A percentile compares a stretch with the other conserved stretches of the same genome.
Evolutionary conservation across 495 filamentous ascomycete genomes (phyloP).

Genomic region (Talaromyces liani): DNA sequence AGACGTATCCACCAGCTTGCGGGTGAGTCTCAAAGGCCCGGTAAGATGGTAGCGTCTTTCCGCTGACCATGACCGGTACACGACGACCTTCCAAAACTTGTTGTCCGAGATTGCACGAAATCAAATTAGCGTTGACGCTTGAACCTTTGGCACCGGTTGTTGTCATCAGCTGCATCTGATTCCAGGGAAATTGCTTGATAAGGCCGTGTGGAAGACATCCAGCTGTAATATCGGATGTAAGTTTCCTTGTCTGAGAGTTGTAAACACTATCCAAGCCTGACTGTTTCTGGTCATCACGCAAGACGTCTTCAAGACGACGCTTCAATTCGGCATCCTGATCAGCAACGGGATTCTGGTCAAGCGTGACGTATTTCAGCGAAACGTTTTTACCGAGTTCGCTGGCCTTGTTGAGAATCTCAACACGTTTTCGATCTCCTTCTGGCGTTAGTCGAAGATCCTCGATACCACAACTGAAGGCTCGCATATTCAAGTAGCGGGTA

Average conservation of each 20-base stretch:
- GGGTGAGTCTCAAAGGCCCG: conserved; percentile 82
- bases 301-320: conserved; percentile 76
- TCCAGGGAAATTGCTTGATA: conserved; percentile 86
- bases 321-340: conserved; percentile 62
- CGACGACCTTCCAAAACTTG: conserved; percentile 92
- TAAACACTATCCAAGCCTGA: conserved; percentile 77
- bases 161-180: conserved; percentile 99
- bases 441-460: conserved; percentile 86
- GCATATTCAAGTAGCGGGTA: conserved; percentile 84
- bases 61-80: conserved; percentile 96
- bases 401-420: conserved; percentile 61
- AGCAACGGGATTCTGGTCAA: conserved; percentile 52
- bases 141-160: conserved; percentile 92
- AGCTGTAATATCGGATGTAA: conserved; percentile 73
- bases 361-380: conserved; percentile 85
- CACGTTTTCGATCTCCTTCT: conserved; percentile 66
- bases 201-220: conserved; percentile 75
- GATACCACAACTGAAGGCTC: conserved; percentile 94
- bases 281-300: conserved; percentile 86
- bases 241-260: conserved; percentile 57
- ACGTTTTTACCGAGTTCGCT: conserved; percentile 71
- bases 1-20: conserved; percentile 89
- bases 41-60: conserved; percentile 94
- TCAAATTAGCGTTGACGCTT: conserved; percentile 89
- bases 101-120: conserved; percentile 95